A percentile compares a stretch with the other conserved stretches of the same genome.
phyloP scores from a whole-genome alignment of 495 filamentous ascomycete genomes.

The Amphirosellinia nigrospora region DNA sequence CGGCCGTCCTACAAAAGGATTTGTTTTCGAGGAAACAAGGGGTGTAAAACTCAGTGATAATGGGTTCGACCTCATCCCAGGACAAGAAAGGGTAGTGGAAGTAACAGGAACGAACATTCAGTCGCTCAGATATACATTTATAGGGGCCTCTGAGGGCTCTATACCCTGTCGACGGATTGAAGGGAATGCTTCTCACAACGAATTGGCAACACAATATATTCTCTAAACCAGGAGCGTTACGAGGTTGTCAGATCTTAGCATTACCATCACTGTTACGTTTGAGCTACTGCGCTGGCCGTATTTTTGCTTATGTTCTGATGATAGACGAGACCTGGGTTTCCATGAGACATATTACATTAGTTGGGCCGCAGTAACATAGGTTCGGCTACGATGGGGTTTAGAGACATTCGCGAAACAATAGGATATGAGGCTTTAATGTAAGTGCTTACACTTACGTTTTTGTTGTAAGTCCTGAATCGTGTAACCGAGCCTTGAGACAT shows the following conservation, averaged over 20 bases:
- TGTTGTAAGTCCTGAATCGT: no score
- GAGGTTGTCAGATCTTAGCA: neutral
- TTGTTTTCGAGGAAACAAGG: slow-evolving; percentile 51
- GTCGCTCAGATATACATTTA: slow-evolving; percentile 38
- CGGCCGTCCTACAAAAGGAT: slow-evolving; percentile 53
- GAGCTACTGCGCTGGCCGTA: neutral
- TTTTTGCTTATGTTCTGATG: neutral
- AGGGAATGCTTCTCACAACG: neutral
- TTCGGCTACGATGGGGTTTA: neutral
- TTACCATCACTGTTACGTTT: neutral
- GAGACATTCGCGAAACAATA: neutral
- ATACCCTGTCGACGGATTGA: neutral
- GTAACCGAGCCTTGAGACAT: no score
- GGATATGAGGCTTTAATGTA: no score
- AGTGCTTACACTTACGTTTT: no score
- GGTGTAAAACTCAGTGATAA: slow-evolving; percentile 53
- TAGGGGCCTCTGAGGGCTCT: slow-evolving; percentile 36
- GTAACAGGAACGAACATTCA: slow-evolving; percentile 26
- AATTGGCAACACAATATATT: neutral
- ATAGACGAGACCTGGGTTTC: neutral
- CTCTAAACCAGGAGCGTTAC: neutral
- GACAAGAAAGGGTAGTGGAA: slow-evolving; percentile 43
- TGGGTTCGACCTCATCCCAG: slow-evolving; percentile 54
- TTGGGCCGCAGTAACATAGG: neutral
- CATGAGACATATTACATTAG: neutral